Conservation (phyloP, 768 basidiomycete genomes). For the Leccinum uliginosum region DNA sequence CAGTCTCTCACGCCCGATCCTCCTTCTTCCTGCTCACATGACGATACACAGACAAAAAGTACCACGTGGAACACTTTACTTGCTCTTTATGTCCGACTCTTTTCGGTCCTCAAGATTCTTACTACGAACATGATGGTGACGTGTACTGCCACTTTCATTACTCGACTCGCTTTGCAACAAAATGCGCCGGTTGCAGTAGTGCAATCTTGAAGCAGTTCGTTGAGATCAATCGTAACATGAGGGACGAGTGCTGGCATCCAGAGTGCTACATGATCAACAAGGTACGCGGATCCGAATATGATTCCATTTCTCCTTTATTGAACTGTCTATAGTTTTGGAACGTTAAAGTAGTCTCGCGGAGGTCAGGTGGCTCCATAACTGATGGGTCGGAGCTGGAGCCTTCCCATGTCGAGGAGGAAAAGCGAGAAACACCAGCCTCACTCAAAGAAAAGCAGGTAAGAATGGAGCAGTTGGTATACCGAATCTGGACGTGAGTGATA, state of each 20-base stretch:
- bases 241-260: conserved; percentile 99
- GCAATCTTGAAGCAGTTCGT: conserved; percentile 99
- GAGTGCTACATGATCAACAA: conserved; percentile 99
- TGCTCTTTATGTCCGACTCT: conserved; percentile 95
- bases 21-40: conserved; percentile 12
- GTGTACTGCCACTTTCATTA: conserved; percentile 99
- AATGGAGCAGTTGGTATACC: conserved; percentile 97
- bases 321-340: conserved; percentile 88
- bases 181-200: conserved; percentile 95
- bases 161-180: conserved; percentile 96
- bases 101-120: conserved; percentile 97
- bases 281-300: conserved; percentile 41
- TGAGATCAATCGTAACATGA: conserved; percentile 97
- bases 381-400: conserved; percentile 51
- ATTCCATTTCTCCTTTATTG: conserved; percentile 9
- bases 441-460: conserved; percentile 86
- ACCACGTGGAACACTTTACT: conserved; percentile 98
- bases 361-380: conserved; percentile 59
- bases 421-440: conserved; percentile 66
- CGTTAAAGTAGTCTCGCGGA: conserved; percentile 80
- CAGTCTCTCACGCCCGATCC: conserved; percentile 31
- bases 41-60: conserved; percentile 78
- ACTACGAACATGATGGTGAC: conserved; percentile 97
- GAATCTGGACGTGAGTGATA: conserved; percentile 91
- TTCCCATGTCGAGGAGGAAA: conserved; percentile 73